phyloP scores from a whole-genome alignment of 257 asterid genomes.

The Ilex aquifolium region DNA sequence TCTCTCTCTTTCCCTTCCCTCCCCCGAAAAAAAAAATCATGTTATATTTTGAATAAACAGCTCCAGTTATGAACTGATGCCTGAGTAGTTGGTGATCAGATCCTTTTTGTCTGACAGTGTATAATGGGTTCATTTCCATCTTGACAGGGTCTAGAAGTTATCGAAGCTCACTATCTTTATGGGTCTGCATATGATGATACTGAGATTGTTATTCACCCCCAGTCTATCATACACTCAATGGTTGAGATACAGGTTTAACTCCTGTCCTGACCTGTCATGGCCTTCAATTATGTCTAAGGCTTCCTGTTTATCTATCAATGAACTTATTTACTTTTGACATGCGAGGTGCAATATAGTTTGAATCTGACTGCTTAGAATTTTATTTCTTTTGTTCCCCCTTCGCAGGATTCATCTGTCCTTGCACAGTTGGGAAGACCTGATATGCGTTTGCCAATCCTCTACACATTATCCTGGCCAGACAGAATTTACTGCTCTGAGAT shows the following conservation, averaged over 20 bases:
- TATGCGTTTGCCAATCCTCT: slow-evolving; percentile 93
- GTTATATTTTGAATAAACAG: neutral
- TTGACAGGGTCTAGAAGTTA: slow-evolving; percentile 88
- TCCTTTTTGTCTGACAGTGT: too few species aligned
- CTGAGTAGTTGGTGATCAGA: too few species aligned
- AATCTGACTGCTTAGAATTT: neutral
- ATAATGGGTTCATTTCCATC: neutral
- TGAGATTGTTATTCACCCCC: slow-evolving; percentile 94
- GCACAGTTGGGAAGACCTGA: slow-evolving; percentile 99
- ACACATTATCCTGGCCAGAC: slow-evolving; percentile 96
- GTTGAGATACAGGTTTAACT: slow-evolving; percentile 75
- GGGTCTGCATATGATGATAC: slow-evolving; percentile 92
- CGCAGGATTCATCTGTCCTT: slow-evolving; percentile 81
- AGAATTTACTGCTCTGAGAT: slow-evolving; percentile 82
- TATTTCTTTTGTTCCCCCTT: slow-evolving; percentile 4
- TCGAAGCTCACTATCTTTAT: slow-evolving; percentile 94
- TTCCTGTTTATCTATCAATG: neutral
- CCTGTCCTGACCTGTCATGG: neutral
- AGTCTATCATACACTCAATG: slow-evolving; percentile 98
- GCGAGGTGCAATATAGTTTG: neutral
- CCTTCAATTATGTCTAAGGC: neutral
- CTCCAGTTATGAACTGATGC: too few species aligned
- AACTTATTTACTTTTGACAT: neutral
- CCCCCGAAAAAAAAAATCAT: neutral
- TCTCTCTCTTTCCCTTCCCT: neutral